A percentile compares a stretch with the other conserved stretches of the same genome.
Conservation (phyloP, 805 yeast genomes). For the Kluyveromyces dobzhanskii region DNA sequence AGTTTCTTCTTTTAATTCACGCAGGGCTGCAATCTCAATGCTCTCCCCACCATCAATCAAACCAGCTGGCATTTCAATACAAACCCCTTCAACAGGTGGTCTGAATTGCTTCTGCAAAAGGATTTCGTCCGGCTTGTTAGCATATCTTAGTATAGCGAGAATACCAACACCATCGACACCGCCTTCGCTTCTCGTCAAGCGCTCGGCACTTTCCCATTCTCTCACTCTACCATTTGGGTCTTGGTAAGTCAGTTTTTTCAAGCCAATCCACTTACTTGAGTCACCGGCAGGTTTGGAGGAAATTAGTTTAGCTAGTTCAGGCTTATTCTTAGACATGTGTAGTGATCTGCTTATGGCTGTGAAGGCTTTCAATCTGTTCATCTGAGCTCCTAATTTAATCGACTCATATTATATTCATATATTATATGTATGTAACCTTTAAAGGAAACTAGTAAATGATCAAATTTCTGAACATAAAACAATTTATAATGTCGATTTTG, state of each 20-base stretch:
- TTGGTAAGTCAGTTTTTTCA: slow-evolving; percentile 56
- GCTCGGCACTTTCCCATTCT: slow-evolving; percentile 86
- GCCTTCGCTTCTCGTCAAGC: slow-evolving; percentile 56
- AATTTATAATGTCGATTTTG: too few species aligned
- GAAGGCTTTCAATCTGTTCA: slow-evolving; percentile 1
- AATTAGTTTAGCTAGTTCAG: slow-evolving; percentile 30
- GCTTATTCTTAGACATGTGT: slow-evolving; percentile 25
- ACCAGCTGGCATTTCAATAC: slow-evolving; percentile 95
- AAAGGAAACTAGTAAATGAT: too few species aligned
- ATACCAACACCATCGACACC: slow-evolving; percentile 89
- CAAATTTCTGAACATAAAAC: too few species aligned
- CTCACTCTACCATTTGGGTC: slow-evolving; percentile 66
- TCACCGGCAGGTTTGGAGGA: slow-evolving; percentile 23
- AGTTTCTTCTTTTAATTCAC: slow-evolving; percentile 88
- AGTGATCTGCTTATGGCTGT: background rate
- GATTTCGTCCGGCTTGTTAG: slow-evolving; percentile 41
- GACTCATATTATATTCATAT: too few species aligned
- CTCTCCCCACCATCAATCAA: slow-evolving; percentile 78
- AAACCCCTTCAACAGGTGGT: slow-evolving; percentile 83
- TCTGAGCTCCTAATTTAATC: background rate
- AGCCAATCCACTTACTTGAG: slow-evolving; percentile 50
- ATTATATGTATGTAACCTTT: too few species aligned
- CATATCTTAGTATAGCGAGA: slow-evolving; percentile 55
- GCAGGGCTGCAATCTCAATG: slow-evolving; percentile 67
- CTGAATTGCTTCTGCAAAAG: slow-evolving; percentile 84